These are phyloP conservation scores for Diaporthe destruens DNA, from an alignment of 2,329 filamentous ascomycete genomes.

Conservation along the genomic window DNA sequence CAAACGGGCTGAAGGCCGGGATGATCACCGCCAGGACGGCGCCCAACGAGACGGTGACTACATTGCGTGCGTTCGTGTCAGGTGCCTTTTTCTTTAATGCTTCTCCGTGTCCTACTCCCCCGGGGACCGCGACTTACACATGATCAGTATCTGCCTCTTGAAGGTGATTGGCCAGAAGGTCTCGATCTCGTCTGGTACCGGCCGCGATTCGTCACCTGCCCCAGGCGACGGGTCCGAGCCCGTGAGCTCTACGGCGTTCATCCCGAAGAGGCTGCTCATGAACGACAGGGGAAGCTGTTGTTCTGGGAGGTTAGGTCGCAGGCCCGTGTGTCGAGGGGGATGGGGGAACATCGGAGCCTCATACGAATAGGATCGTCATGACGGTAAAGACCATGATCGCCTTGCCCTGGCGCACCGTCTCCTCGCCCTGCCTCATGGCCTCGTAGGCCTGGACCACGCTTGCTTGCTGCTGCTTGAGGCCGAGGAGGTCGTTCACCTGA, in stretches of 20 bases:
- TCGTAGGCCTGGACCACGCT: constrained; percentile 34
- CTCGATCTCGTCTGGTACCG: constrained; percentile 33
- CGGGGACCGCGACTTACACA: no score
- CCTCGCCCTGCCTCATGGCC: constrained; percentile 10
- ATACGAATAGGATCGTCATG: constrained; percentile 46
- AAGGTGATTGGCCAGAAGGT: constrained; percentile 37
- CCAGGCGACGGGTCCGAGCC: constrained; percentile 11
- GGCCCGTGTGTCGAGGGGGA: not conserved
- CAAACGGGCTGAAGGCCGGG: constrained; percentile 38
- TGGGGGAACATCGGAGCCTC: no score
- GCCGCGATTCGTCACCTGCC: constrained; percentile 4
- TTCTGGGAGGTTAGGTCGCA: not conserved
- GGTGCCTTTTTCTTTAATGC: not conserved
- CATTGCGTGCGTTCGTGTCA: not conserved
- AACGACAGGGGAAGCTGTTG: constrained; percentile 53
- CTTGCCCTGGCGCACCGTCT: constrained; percentile 35
- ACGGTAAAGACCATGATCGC: constrained; percentile 38
- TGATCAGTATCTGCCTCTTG: constrained; percentile 38
- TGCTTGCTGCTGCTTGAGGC: constrained; percentile 61
- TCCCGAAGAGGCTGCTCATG: constrained; percentile 54
- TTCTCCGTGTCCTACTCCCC: not conserved
- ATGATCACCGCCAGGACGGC: constrained; percentile 34
- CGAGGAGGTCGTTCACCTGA: constrained; percentile 55
- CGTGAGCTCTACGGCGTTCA: constrained; percentile 50
- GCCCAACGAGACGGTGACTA: constrained; percentile 38